Evolutionary conservation across 805 yeast species (phyloP).

Genomic region (Hanseniaspora taiwanica): DNA sequence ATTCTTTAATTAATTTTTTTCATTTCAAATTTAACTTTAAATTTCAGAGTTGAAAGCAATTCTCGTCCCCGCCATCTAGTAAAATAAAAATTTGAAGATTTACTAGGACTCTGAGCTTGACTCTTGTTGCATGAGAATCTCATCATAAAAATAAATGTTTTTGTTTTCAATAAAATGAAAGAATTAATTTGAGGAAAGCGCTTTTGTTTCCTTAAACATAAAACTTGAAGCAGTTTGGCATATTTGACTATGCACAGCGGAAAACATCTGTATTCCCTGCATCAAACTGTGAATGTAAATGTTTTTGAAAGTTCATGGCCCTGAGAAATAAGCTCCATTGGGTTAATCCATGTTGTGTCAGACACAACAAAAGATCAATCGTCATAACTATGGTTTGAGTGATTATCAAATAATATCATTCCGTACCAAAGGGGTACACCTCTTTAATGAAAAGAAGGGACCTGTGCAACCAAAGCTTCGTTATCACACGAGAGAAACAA

Average conservation of each 20-base stretch:
- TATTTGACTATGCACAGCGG: slow-evolving; percentile 48
- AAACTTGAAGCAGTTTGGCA: slow-evolving; percentile 35
- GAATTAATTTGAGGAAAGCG: not conserved
- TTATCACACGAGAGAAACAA: too few relatives aligned
- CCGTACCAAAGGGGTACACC: not conserved
- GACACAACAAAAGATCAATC: slow-evolving; percentile 31
- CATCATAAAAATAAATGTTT: slow-evolving; percentile 41
- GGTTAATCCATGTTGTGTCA: slow-evolving; percentile 30
- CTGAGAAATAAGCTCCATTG: slow-evolving; percentile 80
- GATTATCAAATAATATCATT: not conserved
- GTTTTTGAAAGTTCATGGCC: slow-evolving; percentile 39
- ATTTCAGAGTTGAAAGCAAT: slow-evolving; percentile 34
- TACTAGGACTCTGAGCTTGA: slow-evolving; percentile 66
- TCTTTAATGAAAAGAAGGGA: not conserved
- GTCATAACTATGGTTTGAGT: slow-evolving; percentile 64
- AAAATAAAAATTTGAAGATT: slow-evolving; percentile 15
- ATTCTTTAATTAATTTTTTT: slow-evolving; percentile 1
- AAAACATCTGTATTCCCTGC: slow-evolving; percentile 9
- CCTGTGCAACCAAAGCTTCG: not conserved
- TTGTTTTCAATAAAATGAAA: too few relatives aligned
- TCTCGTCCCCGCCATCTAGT: slow-evolving; percentile 44
- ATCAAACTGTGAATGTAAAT: slow-evolving; percentile 18
- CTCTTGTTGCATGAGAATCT: slow-evolving; percentile 70
- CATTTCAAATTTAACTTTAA: slow-evolving; percentile 1
- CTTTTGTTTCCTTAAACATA: not conserved